Base-by-base conservation (phyloP, 768 basidiomycete genomes). In the Russula sp. region DNA sequence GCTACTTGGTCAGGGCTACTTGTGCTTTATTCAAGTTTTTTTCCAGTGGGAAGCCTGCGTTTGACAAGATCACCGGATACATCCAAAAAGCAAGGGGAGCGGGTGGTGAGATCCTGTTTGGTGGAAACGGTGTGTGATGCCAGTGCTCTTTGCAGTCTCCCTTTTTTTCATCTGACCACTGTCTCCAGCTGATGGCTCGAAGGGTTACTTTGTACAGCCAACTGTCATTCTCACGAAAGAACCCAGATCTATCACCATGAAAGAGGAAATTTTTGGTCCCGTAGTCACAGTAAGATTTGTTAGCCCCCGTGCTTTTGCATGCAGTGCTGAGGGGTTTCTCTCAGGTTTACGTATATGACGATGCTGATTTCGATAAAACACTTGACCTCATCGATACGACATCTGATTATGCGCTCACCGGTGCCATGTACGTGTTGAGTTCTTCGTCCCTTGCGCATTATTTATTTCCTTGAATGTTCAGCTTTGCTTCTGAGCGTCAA, bases 261-360 rank as follows among this genome's bases (percentile, higher is more conserved):
- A 81, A 7, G 91, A 98, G 67, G 97, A 99, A 76, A 90, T 99
- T 69, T 98, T 99, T 69, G 97, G 97, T 1, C 97, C 97, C 29
- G 95, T 98, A 39, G 69, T 98, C 56, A 96, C 95, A 39, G 92
- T 91, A 39, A 54, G 39, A 65, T 52, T 77, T 68, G n/a, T 46
- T 43, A 5, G 14, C 39, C 22, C 10, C 41, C 29, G 35, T 38
- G 11, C 56, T 51, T 8, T 29, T 16, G 1, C 6, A 10, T 25
- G 48, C 11, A 51, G 11, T 25, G 48, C 11, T 53, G 11, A 57
- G 10, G 38, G 29, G 63, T 2, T 59, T 38, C 29, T 32, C 35
- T 66, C 56, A 91, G 88, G 82, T 90, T 60, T 98, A 83, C 74
- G 86, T 98, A 2, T 99, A 87, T 72, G 85, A 93, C 62, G 96